A percentile compares a stretch with the other conserved stretches of the same genome.
phyloP scores from a whole-genome alignment of 495 filamentous ascomycete genomes.

The Geopyxis carbonaria region DNA sequence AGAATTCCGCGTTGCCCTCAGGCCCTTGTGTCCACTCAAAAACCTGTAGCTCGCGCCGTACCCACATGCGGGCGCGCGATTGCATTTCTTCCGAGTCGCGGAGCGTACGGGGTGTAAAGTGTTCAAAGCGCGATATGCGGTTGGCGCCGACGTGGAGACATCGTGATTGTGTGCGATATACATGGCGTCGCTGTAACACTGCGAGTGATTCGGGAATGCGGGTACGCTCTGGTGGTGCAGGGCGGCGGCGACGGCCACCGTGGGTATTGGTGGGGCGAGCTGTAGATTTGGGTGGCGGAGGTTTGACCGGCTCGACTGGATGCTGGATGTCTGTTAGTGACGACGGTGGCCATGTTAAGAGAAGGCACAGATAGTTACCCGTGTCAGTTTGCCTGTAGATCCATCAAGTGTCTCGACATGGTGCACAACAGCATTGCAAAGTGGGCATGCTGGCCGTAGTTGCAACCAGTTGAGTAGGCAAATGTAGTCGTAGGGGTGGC shows the following conservation, averaged over 20 bases:
- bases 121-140: constrained; percentile 56
- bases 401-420: constrained; percentile 1
- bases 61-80: constrained; percentile 70
- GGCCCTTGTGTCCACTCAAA: constrained; percentile 60
- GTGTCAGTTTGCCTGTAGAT: constrained; percentile 3
- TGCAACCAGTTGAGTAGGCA: constrained; percentile 56
- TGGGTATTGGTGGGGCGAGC: constrained; percentile 1
- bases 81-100: constrained; percentile 46
- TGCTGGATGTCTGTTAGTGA: constrained; percentile 3
- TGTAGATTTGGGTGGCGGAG: constrained; percentile 1
- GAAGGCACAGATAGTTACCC: constrained; percentile 7
- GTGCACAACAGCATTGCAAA: constrained; percentile 30
- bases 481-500: constrained; percentile 38
- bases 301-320: neutral
- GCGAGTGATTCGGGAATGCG: too few relatives aligned
- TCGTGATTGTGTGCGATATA: constrained; percentile 63
- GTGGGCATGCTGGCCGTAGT: constrained; percentile 44
- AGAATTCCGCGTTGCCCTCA: constrained; percentile 54
- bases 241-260: constrained; percentile 3
- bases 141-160: constrained; percentile 78
- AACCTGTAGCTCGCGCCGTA: constrained; percentile 73
- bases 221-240: constrained; percentile 18
- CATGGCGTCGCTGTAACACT: constrained; percentile 47
- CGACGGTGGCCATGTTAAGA: neutral
- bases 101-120: constrained; percentile 55